Evolutionary conservation across 352 stramenopile species (phyloP).

Genomic region (Globisporangium sylvaticum): DNA sequence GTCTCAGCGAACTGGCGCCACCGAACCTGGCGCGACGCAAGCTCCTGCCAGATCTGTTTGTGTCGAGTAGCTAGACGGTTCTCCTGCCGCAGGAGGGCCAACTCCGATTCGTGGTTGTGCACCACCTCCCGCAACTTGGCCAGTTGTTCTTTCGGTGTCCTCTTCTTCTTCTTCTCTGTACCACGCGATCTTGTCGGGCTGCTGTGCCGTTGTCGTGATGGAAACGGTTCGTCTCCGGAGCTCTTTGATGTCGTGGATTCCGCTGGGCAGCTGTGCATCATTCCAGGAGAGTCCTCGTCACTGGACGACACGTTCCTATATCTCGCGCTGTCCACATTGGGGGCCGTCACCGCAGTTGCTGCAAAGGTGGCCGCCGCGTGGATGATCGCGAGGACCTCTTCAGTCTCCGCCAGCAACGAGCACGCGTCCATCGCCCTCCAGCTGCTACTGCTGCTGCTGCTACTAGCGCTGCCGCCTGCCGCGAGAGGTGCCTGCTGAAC

Average conservation of each 20-base stretch:
- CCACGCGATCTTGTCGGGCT: too few relatives aligned
- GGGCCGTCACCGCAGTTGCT: not conserved
- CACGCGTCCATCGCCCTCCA: not conserved
- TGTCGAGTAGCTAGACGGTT: too few relatives aligned
- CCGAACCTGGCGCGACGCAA: not conserved
- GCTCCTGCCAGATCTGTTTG: not conserved
- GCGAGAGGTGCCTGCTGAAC: too few relatives aligned
- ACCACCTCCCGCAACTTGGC: too few relatives aligned
- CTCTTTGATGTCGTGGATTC: too few relatives aligned
- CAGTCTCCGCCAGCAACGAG: not conserved
- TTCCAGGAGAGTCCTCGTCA: not conserved
- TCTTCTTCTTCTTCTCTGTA: too few relatives aligned
- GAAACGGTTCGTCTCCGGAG: too few relatives aligned
- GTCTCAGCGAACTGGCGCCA: slow-evolving; percentile 1
- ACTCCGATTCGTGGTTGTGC: too few relatives aligned
- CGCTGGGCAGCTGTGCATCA: too few relatives aligned
- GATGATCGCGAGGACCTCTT: not conserved
- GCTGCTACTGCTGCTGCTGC: not conserved
- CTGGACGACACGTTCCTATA: not conserved
- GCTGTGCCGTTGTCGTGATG: too few relatives aligned
- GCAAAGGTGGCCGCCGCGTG: not conserved
- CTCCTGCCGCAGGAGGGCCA: too few relatives aligned
- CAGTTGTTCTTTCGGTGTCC: too few relatives aligned
- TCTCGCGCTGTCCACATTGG: not conserved
- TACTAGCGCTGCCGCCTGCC: not conserved